phyloP scores from a whole-genome alignment of 140 eudicot genomes.

The Stevia rebaudiana region DNA sequence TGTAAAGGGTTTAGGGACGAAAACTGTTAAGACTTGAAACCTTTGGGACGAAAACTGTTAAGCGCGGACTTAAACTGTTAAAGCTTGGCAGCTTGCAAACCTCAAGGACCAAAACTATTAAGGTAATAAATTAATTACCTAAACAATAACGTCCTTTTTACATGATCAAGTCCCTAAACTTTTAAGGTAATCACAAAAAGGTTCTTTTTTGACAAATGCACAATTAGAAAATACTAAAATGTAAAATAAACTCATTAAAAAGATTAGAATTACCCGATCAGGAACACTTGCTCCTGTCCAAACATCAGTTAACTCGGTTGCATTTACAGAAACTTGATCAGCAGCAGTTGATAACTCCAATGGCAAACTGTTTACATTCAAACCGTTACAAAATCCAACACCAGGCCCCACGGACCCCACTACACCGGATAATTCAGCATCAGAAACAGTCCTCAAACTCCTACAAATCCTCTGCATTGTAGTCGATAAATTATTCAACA shows the following conservation, averaged over 20 bases:
- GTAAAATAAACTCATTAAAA: background rate
- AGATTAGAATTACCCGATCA: constrained; percentile 41
- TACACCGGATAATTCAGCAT: constrained; percentile 48
- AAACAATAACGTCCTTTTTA: background rate
- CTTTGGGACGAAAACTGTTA: too few species aligned
- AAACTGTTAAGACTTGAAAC: too few species aligned
- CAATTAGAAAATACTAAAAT: background rate
- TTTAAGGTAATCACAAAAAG: background rate
- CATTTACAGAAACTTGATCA: constrained; percentile 29
- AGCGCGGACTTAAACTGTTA: too few species aligned
- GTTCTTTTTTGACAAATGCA: background rate
- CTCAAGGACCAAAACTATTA: background rate
- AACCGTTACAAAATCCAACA: constrained; percentile 16
- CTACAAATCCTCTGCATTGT: constrained; percentile 89
- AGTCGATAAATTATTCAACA: constrained; percentile 69
- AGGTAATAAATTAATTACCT: too few species aligned
- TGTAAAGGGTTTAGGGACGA: too few species aligned
- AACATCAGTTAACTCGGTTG: constrained; percentile 20
- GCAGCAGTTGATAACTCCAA: constrained; percentile 24
- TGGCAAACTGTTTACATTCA: constrained; percentile 19
- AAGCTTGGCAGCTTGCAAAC: too few species aligned
- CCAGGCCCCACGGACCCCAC: constrained; percentile 23
- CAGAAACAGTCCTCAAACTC: constrained; percentile 82
- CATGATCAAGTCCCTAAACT: background rate
- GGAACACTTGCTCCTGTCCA: constrained; percentile 22